Percentiles rank a stretch among this genome's conserved stretches.
Evolutionary conservation across 352 stramenopile species (phyloP).

Genomic region (Phytophthora fragariaefolia): DNA sequence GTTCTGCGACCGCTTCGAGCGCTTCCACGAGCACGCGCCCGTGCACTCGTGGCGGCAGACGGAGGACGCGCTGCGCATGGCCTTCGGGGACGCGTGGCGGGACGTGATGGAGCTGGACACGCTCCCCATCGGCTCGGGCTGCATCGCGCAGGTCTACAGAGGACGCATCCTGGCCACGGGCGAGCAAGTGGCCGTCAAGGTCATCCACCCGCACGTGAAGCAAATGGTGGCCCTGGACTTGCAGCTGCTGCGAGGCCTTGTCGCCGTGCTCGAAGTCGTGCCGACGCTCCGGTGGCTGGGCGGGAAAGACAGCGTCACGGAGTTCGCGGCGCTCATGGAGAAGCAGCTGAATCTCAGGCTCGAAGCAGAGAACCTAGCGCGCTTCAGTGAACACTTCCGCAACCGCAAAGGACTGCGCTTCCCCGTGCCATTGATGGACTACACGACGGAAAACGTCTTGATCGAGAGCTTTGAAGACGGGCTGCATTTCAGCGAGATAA

Average conservation of each 20-base stretch:
- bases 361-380: slow-evolving; percentile 90
- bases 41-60: slow-evolving; percentile 92
- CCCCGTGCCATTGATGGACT: slow-evolving; percentile 71
- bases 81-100: slow-evolving; percentile 89
- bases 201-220: slow-evolving; percentile 93
- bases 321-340: slow-evolving; percentile 90
- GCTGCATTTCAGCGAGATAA: slow-evolving; percentile 75
- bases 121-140: slow-evolving; percentile 90
- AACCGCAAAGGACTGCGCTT: slow-evolving; percentile 72
- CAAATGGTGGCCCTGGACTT: slow-evolving; percentile 91
- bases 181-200: slow-evolving; percentile 91
- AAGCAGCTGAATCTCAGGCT: slow-evolving; percentile 92
- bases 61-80: slow-evolving; percentile 71
- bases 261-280: slow-evolving; percentile 70
- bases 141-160: slow-evolving; percentile 95
- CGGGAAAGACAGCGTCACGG: slow-evolving; percentile 78
- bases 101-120: slow-evolving; percentile 59
- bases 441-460: slow-evolving; percentile 85
- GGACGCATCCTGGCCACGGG: slow-evolving; percentile 69
- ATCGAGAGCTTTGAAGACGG: slow-evolving; percentile 92
- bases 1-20: slow-evolving; percentile 92
- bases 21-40: slow-evolving; percentile 89
- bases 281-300: slow-evolving; percentile 74
- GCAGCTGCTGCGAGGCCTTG: slow-evolving; percentile 66
- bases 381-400: slow-evolving; percentile 83